A percentile compares a stretch with the other conserved stretches of the same genome.
These are phyloP conservation scores for Dactylellina leptospora DNA, from an alignment of 2,329 filamentous ascomycete species.

Conservation along the genomic window DNA sequence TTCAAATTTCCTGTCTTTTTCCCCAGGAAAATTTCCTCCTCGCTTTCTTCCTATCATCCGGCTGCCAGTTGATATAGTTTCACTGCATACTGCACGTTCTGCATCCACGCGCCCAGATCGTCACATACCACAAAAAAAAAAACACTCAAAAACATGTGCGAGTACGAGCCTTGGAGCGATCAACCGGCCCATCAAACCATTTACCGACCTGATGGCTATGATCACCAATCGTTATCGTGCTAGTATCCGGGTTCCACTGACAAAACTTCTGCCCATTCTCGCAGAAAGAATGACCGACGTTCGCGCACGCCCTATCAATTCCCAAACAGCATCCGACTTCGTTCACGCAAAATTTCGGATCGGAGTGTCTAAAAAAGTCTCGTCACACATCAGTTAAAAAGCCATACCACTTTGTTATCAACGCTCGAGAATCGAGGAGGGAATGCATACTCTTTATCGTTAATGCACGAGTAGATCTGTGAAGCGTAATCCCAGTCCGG, in stretches of 20 bases:
- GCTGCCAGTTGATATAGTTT: too few species aligned
- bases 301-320: not conserved
- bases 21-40: too few species aligned
- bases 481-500: constrained; percentile 6
- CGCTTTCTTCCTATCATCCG: too few species aligned
- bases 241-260: not conserved
- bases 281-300: not conserved
- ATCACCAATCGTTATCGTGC: constrained; percentile 1
- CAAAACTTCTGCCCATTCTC: not conserved
- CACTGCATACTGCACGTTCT: too few species aligned
- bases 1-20: too few species aligned
- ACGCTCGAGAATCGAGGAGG: too few species aligned
- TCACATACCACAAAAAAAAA: too few species aligned
- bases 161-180: too few species aligned
- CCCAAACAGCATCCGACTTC: constrained; percentile 8
- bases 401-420: too few species aligned
- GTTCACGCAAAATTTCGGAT: constrained; percentile 12
- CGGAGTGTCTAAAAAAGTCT: constrained; percentile 5
- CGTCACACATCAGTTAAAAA: too few species aligned
- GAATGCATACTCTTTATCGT: not conserved
- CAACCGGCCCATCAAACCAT: constrained; percentile 1
- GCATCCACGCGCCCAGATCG: too few species aligned
- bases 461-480: constrained; percentile 9
- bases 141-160: too few species aligned
- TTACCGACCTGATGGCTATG: not conserved